phyloP scores from a whole-genome alignment of 352 stramenopile genomes.

The Pythium guiyangense region DNA sequence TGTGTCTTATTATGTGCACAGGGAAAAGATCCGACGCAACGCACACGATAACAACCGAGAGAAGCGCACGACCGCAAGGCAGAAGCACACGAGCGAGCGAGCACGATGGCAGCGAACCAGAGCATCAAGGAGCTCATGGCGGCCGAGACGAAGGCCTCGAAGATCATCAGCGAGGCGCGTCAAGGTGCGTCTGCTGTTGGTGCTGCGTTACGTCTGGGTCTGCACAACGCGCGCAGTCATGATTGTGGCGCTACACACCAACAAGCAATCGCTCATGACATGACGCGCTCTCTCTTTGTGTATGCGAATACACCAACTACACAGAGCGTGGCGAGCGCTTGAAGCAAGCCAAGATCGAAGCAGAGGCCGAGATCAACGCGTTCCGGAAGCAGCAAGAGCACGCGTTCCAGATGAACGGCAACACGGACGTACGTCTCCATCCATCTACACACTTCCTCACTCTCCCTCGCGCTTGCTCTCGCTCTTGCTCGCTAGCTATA shows the following conservation, averaged over 20 bases:
- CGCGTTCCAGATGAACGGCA: slow-evolving; percentile 83
- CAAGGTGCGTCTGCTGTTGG: slow-evolving; percentile 39
- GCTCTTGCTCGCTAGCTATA: too few relatives aligned
- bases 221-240: too few relatives aligned
- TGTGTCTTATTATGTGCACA: too few relatives aligned
- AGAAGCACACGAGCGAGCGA: slow-evolving; percentile 8
- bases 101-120: slow-evolving; percentile 74
- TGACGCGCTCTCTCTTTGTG: too few relatives aligned
- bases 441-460: background rate
- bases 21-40: too few relatives aligned
- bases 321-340: slow-evolving; percentile 80
- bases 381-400: slow-evolving; percentile 86
- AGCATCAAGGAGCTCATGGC: slow-evolving; percentile 90
- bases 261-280: too few relatives aligned
- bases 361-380: slow-evolving; percentile 78
- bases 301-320: background rate
- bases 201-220: background rate
- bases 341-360: slow-evolving; percentile 87
- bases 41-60: background rate
- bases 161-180: slow-evolving; percentile 86
- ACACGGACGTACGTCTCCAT: slow-evolving; percentile 52
- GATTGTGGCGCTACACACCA: too few relatives aligned
- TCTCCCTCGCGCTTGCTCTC: too few relatives aligned
- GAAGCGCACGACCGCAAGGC: too few relatives aligned
- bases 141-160: slow-evolving; percentile 86